Evolutionary conservation across 2,329 filamentous ascomycete genomes (phyloP), one percentile per base, ranked within the genome.

Genomic region (Pestalotiopsis sp.): DNA sequence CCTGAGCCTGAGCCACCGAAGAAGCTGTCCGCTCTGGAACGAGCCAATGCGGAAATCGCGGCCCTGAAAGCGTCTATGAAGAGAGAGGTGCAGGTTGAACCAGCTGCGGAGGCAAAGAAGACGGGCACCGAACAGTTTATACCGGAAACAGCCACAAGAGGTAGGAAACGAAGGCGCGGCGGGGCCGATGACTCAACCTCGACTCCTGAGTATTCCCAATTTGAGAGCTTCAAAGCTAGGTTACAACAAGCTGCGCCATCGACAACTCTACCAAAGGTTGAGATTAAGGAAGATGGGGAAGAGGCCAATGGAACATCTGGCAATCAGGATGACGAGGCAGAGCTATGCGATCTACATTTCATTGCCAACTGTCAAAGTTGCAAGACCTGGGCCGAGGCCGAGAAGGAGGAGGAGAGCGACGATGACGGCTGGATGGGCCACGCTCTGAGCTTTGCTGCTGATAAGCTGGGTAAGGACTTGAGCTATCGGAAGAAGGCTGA

Each of bases 291-390:
- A 11, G 75, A 77, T 13, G 76, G 76, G 39, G 73, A 73, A 4
- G 74, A 74, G 49, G 75, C 73, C 5, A 62, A 41, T 5, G 70
- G 71, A 41, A 67, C 70, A 20, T 73, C 70, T 1, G 72, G 52
- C 38, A 73, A 77, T 70, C 85, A 86, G 20, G 91, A 91, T 2
- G 89, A 92, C 52, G 93, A 97, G 77, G 91, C 90, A 2, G 87
- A 87, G 64, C 85, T 97, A 3, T 99, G 96, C 77, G 96, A 98
- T 78, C 82, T 99, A 45, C 96, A 99, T 79, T 99, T 98, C 80
- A 97, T 99, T 71, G 93, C 92, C 63, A 93, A 97, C 75, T 99
- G 96, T 79, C 94, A 97, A 77, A 97, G 94, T 59, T 98, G 96
- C 79, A 90, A 89, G 69, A 88, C 91, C 0, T 97, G 95, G 94